These are phyloP conservation scores for Sporothrix sp. DNA, from an alignment of 2,329 filamentous ascomycete species.

Conservation along the genomic window DNA sequence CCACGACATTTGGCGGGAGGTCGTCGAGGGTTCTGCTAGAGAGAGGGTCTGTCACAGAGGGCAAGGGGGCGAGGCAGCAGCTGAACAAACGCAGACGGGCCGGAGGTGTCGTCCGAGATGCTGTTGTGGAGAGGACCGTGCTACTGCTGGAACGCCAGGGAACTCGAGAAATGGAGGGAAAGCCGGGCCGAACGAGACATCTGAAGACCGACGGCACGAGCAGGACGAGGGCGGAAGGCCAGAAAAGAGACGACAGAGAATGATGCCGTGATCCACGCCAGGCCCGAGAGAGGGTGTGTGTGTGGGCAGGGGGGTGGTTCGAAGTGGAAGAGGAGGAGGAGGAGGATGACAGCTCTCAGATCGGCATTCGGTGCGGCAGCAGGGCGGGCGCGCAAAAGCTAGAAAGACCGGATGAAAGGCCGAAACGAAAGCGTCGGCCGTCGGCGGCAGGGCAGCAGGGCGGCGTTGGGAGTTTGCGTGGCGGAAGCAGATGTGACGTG, in stretches of 20 bases:
- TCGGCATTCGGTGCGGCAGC: background rate
- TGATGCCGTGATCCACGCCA: no score
- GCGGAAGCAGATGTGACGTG: background rate
- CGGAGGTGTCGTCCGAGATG: background rate
- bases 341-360: no score
- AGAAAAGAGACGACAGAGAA: background rate
- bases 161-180: conserved; percentile 3
- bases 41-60: background rate
- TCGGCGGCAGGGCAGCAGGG: background rate
- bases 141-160: conserved; percentile 11
- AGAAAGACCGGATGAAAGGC: background rate
- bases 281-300: background rate
- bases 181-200: conserved; percentile 16
- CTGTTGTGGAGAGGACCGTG: background rate
- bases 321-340: background rate
- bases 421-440: background rate
- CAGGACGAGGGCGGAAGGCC: background rate
- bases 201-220: conserved; percentile 7
- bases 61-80: background rate
- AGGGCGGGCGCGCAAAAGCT: background rate
- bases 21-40: background rate
- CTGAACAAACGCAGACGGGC: background rate
- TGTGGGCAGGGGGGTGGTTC: background rate
- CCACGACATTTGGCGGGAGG: conserved; percentile 53
- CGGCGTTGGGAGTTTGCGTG: background rate